These are phyloP conservation scores for Colletotrichum falcatum DNA, from an alignment of 2,329 filamentous ascomycete species.

Conservation along the genomic window DNA sequence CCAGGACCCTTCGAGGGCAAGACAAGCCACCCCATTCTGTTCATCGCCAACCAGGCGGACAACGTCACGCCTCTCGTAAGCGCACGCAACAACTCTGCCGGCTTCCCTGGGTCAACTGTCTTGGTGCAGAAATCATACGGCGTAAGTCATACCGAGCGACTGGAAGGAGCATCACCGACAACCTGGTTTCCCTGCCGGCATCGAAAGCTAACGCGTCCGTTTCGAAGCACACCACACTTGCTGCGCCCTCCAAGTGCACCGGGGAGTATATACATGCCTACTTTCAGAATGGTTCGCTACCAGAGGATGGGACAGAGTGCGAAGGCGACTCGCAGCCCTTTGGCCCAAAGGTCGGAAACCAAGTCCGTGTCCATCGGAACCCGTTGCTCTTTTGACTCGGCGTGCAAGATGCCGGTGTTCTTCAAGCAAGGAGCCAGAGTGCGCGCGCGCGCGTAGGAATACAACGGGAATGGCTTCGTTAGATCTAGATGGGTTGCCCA, in stretches of 20 bases:
- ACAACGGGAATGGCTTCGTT: background rate
- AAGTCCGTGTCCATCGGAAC: background rate
- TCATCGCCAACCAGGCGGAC: conserved; percentile 58
- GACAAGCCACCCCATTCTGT: conserved; percentile 59
- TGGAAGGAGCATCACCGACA: background rate
- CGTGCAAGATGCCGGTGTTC: no score
- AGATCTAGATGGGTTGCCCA: background rate
- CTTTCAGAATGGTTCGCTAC: conserved; percentile 60
- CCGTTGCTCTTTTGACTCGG: background rate
- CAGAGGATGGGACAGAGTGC: conserved; percentile 58
- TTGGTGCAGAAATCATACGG: conserved; percentile 64
- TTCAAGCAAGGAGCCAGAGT: background rate
- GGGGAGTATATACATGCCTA: conserved; percentile 56
- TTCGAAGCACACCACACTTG: conserved; percentile 61
- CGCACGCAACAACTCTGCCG: conserved; percentile 57
- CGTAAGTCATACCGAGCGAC: conserved; percentile 49
- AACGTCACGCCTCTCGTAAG: conserved; percentile 62
- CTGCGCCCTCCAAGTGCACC: conserved; percentile 59
- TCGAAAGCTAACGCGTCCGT: background rate
- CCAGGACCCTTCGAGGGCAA: conserved; percentile 47
- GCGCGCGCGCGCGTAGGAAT: background rate
- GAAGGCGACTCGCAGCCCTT: conserved; percentile 59
- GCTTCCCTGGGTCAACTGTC: conserved; percentile 59
- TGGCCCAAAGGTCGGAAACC: conserved; percentile 21
- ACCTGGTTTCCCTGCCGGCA: background rate